Base-by-base conservation (phyloP, 2,329 filamentous ascomycete genomes). In the Clonostachys sp. region DNA sequence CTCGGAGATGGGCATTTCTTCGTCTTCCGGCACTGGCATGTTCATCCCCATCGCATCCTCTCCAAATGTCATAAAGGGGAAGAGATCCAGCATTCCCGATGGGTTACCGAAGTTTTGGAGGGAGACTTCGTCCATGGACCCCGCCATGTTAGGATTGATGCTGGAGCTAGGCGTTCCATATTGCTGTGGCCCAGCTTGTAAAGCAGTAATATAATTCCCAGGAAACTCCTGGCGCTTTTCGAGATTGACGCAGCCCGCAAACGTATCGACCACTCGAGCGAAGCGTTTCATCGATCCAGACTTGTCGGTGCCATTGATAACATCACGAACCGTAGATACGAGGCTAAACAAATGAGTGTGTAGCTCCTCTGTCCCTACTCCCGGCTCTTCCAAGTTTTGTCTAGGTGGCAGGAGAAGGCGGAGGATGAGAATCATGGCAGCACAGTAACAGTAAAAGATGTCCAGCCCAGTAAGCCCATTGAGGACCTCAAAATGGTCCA, bases 371-470 rank as follows among this genome's bases (percentile, higher is more conserved):
- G 50, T 51, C 35, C 42, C 13, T 24, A 41, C 33, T 17, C 30
- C 34, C 3, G n/a, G 42, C 16, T 44, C 24, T 30, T 38, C 30
- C 30, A 42, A 41, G 13, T 38, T 16, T 16, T 50, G 41, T 43
- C 49, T 50, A 17, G 56, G 47, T 8, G 41, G 36, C 36, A 46
- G 35, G 12, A 51, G 46, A 6, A 51, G 51, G 42, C 58, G 57
- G n/a, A 59, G 50, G 34, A 53, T 55, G 38, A 63, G 53, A 0
- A 61, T 54, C 60, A 67, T 66, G 2, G 57, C 57, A 2, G 62
- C 59, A 41, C 59, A 65, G 48, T 65, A 66, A 34, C 60, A 56
- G 45, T 67, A 67, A 35, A 65, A 67, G 3, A 65, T 54, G 33
- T 68, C 65, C 1, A 66, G 53, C 2, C 62, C 62, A 1, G 63